Base-by-base conservation (phyloP, 2,329 filamentous ascomycete species). In the Fusarium guadeloupense region DNA sequence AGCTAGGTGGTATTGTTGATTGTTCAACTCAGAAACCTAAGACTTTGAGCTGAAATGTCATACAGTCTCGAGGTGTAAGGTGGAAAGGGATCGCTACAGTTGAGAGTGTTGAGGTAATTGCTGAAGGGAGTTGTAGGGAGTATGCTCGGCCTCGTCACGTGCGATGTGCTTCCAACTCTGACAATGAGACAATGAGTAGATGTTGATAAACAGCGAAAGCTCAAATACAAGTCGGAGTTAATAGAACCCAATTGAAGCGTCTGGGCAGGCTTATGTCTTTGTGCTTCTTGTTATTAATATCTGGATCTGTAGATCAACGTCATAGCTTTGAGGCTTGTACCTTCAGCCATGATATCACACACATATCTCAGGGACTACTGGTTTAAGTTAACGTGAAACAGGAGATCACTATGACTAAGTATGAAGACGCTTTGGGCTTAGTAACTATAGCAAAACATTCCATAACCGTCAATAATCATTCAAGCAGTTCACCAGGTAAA, bases 131-230 rank as follows among this genome's bases (percentile, higher is more conserved):
- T 4, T 23, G 17, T 20, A n/a, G 42, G n/a, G n/a, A n/a, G n/a
- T n/a, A n/a, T n/a, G n/a, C n/a, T n/a, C n/a, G n/a, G n/a, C n/a
- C 21, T 21, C 17, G 44, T 62, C 59, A 62, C 59, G 59, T 62
- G 59, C 33, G n/a, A 16, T 14, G 25, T 12, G 23, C 16, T 16
- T 13, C 26, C 9, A 17, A 13, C n/a, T n/a, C n/a, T n/a, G n/a
- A n/a, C n/a, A n/a, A 40, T 1, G 13, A 42, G 39, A 13, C 23
- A 31, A 19, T 3, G 20, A n/a, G 26, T 40, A 12, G 41, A 16
- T n/a, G 20, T 9, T 8, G 10, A 12, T 23, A 31, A 31, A 21
- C 19, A 20, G 13, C 26, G 30, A 6, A 26, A 12, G 21, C 4
- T 33, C 17, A 9, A 21, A 17, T n/a, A n/a, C n/a, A 14, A 25